Base-by-base conservation (phyloP, 2,329 filamentous ascomycete species). In the Epichloe amarillans region DNA sequence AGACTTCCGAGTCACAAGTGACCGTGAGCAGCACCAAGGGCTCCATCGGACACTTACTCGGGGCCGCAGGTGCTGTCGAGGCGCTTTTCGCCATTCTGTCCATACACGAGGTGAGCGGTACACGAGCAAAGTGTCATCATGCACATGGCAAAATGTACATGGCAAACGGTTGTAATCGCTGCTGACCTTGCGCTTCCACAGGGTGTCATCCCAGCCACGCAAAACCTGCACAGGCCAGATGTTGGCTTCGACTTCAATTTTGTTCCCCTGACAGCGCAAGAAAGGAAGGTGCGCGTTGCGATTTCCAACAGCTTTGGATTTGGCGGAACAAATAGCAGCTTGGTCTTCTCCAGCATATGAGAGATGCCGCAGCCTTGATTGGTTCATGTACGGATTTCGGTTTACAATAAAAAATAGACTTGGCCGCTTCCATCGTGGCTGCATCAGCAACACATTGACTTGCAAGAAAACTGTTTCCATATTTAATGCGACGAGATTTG, bases 261-360 rank as follows among this genome's bases (percentile, higher is more conserved):
- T 65, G 82, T 95, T 3, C 80, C 89, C 0, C 73, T 81, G 4
- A 62, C 72, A 44, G 76, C 88, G 0, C 90, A 96, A 66, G 66
- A 84, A 49, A 82, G 80, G 56, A 64, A 73, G 2, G 79, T 97
- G 11, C 71, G 80, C 52, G 83, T 91, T 21, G 87, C 86, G 5
- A 60, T 98, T 52, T 93, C 88, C 3, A 98, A 98, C 62, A 97
- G 91, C 64, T 98, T 98, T 69, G 93, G 93, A 0, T 98, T 98
- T 70, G 93, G 93, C 11, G 93, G 93, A 15, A 97, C 91, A 1
- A 98, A 98, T 69, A 90, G 91, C 41, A 89, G 82, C 50, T 71
- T 98, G 38, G 89, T 89, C 49, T 91, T 97, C 60, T 76, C 76
- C 7, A 64, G 57, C 21, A 4, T 52, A 35, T 49, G 26, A 30